Percentiles rank a stretch among this genome's conserved stretches.
phyloP scores from a whole-genome alignment of 805 yeast species.

The Candida anglica region DNA sequence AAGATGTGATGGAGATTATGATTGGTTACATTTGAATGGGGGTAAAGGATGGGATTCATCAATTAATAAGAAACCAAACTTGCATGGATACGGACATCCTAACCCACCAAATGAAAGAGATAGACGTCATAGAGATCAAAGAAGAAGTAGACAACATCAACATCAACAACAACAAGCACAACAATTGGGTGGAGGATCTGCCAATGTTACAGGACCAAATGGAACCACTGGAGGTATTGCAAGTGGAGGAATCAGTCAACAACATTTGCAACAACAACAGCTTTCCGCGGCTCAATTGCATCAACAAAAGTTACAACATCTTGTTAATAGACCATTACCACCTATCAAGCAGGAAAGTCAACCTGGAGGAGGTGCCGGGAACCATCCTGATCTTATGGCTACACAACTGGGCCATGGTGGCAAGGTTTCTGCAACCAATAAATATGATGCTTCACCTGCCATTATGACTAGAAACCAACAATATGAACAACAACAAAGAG shows the following conservation, averaged over 20 bases:
- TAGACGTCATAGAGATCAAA: conserved; percentile 43
- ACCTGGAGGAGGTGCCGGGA: conserved; percentile 7
- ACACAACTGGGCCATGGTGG: too few species aligned
- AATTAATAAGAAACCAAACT: conserved; percentile 71
- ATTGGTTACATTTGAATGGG: conserved; percentile 76
- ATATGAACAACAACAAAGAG: conserved; percentile 33
- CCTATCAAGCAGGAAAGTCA: conserved; percentile 40
- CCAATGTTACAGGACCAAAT: neutral
- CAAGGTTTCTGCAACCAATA: too few species aligned
- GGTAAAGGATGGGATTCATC: conserved; percentile 81
- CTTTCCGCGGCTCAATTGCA: conserved; percentile 44
- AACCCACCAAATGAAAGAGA: conserved; percentile 50
- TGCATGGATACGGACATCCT: conserved; percentile 80
- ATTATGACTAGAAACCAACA: conserved; percentile 8
- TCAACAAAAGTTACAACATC: conserved; percentile 45
- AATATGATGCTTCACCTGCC: conserved; percentile 17
- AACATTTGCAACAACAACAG: conserved; percentile 27
- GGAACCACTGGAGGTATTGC: conserved; percentile 2
- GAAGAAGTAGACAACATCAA: conserved; percentile 39
- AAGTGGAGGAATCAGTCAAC: neutral
- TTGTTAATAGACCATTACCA: conserved; percentile 46
- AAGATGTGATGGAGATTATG: conserved; percentile 64
- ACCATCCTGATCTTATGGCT: conserved; percentile 1
- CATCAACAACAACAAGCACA: conserved; percentile 18
- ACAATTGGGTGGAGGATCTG: conserved; percentile 10